These are phyloP conservation scores for Coemansia reversa DNA, from an alignment of 192 early-diverging fungal species.

Conservation along the genomic window DNA sequence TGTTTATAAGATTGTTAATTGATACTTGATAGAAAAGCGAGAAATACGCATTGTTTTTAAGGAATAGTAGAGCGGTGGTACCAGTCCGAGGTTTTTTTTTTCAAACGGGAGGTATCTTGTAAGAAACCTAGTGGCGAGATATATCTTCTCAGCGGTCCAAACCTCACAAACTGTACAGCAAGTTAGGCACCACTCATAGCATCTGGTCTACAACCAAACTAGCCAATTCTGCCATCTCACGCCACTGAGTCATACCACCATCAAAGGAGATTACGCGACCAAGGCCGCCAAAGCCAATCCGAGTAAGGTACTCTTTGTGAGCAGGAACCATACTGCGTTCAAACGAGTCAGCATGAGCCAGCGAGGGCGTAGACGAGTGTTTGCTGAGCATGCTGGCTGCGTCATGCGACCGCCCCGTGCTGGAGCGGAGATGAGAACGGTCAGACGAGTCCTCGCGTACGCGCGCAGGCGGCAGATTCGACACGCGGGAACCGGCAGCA, in stretches of 20 bases:
- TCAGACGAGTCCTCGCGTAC: conserved; percentile 43
- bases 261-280: conserved; percentile 44
- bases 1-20: neutral
- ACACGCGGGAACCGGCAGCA: conserved; percentile 20
- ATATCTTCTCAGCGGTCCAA: too few species aligned
- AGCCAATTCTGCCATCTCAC: conserved; percentile 47
- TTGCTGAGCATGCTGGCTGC: conserved; percentile 50
- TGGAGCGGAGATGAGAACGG: conserved; percentile 9
- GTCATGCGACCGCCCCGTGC: conserved; percentile 35
- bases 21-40: conserved; percentile 10
- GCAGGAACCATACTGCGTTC: conserved; percentile 52
- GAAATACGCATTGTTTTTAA: neutral
- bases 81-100: too few species aligned
- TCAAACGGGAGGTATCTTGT: too few species aligned
- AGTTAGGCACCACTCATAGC: conserved; percentile 8
- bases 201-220: conserved; percentile 59
- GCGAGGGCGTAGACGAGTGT: conserved; percentile 43
- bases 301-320: conserved; percentile 43
- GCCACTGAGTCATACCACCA: conserved; percentile 41
- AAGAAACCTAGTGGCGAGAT: too few species aligned
- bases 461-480: conserved; percentile 39
- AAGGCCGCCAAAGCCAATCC: conserved; percentile 51
- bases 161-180: neutral
- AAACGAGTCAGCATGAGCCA: conserved; percentile 29
- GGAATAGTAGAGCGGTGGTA: neutral